Evolutionary conservation across 805 yeast genomes (phyloP).

Genomic region (Lipomyces orientalis): DNA sequence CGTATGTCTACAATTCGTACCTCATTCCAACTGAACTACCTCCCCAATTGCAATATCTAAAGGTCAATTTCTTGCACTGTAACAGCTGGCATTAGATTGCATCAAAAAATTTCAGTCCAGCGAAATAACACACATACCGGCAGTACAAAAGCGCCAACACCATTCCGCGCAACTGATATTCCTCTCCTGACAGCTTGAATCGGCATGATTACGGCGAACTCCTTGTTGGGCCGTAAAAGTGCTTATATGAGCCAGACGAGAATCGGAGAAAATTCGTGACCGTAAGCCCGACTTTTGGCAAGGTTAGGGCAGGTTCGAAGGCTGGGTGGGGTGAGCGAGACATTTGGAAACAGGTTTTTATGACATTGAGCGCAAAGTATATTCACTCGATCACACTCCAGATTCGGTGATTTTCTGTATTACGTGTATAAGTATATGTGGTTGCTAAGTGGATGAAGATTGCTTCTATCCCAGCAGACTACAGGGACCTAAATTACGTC

Average conservation of each 20-base stretch:
- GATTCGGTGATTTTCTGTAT: too few relatives aligned
- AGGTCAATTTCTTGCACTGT: conserved; percentile 68
- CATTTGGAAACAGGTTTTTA: too few relatives aligned
- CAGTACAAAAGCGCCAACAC: conserved; percentile 71
- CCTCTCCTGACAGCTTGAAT: conserved; percentile 52
- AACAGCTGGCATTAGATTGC: conserved; percentile 1
- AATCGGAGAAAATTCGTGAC: too few relatives aligned
- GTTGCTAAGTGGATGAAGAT: too few relatives aligned
- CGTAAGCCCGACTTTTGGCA: too few relatives aligned
- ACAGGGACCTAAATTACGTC: too few relatives aligned
- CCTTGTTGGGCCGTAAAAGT: not conserved
- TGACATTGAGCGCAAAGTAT: too few relatives aligned
- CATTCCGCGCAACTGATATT: conserved; percentile 70
- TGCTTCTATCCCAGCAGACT: too few relatives aligned
- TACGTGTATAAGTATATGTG: too few relatives aligned
- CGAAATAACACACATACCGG: conserved; percentile 49
- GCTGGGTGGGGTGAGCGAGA: too few relatives aligned
- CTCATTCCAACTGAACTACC: conserved; percentile 87
- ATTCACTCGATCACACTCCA: too few relatives aligned
- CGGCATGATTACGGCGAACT: conserved; percentile 19
- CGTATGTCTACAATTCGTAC: conserved; percentile 26
- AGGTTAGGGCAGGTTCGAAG: not conserved
- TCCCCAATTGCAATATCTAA: conserved; percentile 93
- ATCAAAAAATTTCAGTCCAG: not conserved
- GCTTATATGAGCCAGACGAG: not conserved